These are phyloP conservation scores for Excoecaria agallocha DNA, from an alignment of 345 rosid genomes.

Conservation along the genomic window DNA sequence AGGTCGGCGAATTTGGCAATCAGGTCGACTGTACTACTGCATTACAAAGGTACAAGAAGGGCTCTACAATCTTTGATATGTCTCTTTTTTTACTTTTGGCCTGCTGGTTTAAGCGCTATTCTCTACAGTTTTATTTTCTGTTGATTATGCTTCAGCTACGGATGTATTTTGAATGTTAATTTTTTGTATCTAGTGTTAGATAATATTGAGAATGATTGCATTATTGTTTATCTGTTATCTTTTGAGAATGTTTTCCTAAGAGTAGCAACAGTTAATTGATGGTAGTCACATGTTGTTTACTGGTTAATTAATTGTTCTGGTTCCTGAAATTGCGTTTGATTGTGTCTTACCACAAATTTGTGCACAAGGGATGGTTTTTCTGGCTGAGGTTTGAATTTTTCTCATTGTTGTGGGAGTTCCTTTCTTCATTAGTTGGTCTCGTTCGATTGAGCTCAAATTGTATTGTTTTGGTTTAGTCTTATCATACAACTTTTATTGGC, in stretches of 20 bases:
- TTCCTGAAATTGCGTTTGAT: no score
- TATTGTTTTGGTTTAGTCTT: neutral
- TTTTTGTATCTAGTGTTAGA: neutral
- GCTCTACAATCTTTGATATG: neutral
- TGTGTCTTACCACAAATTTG: neutral
- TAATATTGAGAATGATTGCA: neutral
- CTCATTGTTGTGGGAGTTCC: neutral
- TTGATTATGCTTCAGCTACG: neutral
- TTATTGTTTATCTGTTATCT: neutral
- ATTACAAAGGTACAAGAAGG: constrained; percentile 68
- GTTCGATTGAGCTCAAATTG: neutral
- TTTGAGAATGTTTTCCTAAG: neutral
- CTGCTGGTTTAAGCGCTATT: neutral
- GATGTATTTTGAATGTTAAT: neutral
- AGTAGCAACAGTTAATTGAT: neutral
- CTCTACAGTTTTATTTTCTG: neutral
- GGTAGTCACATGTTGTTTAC: neutral
- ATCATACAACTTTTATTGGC: neutral
- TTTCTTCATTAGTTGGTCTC: neutral
- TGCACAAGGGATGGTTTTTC: neutral
- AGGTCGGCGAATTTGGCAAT: constrained; percentile 95
- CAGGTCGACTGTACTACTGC: constrained; percentile 71
- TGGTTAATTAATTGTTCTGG: neutral
- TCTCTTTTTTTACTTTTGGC: neutral
- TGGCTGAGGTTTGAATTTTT: neutral